phyloP scores from a whole-genome alignment of 345 rosid genomes.

The Punica granatum region DNA sequence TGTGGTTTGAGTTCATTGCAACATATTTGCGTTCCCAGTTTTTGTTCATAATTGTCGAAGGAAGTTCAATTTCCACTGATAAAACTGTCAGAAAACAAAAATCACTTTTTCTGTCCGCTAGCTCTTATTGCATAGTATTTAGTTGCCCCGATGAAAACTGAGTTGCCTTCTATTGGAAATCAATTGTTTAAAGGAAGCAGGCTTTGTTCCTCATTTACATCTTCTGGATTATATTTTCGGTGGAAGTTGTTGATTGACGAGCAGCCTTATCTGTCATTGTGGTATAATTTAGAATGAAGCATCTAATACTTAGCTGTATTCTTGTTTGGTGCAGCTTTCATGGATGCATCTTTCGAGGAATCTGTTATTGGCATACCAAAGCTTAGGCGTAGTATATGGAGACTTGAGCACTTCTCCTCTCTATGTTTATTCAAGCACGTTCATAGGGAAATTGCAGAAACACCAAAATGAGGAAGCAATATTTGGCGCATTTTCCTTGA shows the following conservation, averaged over 20 bases:
- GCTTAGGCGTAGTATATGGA: conserved; percentile 88
- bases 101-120: background rate
- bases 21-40: background rate
- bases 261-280: background rate
- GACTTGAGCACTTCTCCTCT: conserved; percentile 87
- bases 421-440: conserved; percentile 56
- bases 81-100: too few species aligned
- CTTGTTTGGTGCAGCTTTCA: conserved; percentile 39
- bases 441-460: conserved; percentile 46
- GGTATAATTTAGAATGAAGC: background rate
- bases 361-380: conserved; percentile 78
- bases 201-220: background rate
- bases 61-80: background rate
- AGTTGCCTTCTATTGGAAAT: background rate
- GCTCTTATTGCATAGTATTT: background rate
- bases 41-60: background rate
- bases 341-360: conserved; percentile 57
- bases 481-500: conserved; percentile 78
- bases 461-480: conserved; percentile 53
- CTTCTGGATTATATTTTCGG: background rate
- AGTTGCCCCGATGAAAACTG: background rate
- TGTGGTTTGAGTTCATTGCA: background rate
- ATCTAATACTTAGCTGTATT: background rate
- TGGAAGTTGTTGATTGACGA: background rate
- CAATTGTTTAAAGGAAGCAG: background rate